Evolutionary conservation across 164 flowering plant species (phyloP).

Genomic region (Taxillus chinensis): DNA sequence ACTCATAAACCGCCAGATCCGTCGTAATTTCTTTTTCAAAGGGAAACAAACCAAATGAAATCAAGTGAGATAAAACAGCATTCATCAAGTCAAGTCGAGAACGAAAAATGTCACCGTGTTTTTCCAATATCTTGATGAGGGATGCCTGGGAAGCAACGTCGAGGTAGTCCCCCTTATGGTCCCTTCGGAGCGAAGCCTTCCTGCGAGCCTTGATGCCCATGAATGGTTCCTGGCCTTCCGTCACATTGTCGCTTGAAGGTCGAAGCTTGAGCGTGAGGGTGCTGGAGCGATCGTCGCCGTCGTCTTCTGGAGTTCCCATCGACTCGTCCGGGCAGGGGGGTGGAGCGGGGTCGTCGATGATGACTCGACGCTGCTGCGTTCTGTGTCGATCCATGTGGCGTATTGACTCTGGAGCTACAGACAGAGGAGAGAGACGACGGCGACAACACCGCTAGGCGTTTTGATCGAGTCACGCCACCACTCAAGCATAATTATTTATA

Average conservation of each 20-base stretch:
- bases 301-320: not conserved
- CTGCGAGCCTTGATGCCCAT: conserved; percentile 2
- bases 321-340: not conserved
- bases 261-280: not conserved
- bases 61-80: no score
- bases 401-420: no score
- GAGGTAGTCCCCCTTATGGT: conserved; percentile 1
- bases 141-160: not conserved
- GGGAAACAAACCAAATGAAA: no score
- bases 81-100: no score
- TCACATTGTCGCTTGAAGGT: not conserved
- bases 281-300: not conserved
- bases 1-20: no score
- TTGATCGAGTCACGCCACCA: no score
- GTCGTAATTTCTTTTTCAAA: no score
- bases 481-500: no score
- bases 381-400: not conserved
- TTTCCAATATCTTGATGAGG: not conserved
- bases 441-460: no score
- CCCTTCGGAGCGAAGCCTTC: not conserved
- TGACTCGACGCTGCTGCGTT: not conserved
- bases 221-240: conserved; percentile 1
- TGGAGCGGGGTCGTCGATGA: not conserved
- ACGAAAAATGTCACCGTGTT: not conserved
- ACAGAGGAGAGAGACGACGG: no score